Percentiles rank a stretch among this genome's conserved stretches.
Conservation (phyloP, 192 early-diverging fungal species). For the Thamnidium elegans region DNA sequence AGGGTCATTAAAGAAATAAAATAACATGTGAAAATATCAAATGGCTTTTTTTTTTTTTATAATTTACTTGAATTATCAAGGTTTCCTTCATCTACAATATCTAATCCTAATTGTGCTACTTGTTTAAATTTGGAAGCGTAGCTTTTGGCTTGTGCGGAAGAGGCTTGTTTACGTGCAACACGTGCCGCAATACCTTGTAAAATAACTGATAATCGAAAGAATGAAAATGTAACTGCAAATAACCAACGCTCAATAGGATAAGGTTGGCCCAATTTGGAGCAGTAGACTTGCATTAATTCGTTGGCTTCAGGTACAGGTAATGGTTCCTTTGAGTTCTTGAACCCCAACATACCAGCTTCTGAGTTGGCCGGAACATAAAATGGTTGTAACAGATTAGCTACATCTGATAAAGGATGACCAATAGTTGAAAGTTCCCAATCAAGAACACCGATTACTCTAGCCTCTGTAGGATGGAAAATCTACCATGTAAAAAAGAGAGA, state of each 20-base stretch:
- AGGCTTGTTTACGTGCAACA: conserved; percentile 82
- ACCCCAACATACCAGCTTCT: conserved; percentile 32
- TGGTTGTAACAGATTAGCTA: conserved; percentile 80
- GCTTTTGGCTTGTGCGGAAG: conserved; percentile 57
- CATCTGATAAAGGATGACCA: conserved; percentile 87
- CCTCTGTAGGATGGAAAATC: conserved; percentile 74
- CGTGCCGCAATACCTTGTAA: conserved; percentile 89
- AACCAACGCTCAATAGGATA: conserved; percentile 80
- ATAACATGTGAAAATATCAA: neutral
- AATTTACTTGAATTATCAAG: conserved; percentile 8
- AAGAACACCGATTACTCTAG: conserved; percentile 79
- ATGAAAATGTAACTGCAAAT: conserved; percentile 82
- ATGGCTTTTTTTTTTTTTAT: neutral
- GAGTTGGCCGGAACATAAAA: conserved; percentile 39
- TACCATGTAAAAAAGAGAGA: too few relatives aligned
- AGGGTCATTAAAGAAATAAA: conserved; percentile 24
- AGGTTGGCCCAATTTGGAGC: conserved; percentile 48
- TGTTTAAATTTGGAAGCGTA: conserved; percentile 47
- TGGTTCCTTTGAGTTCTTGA: conserved; percentile 36
- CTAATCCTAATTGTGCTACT: conserved; percentile 51
- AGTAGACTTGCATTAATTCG: conserved; percentile 72
- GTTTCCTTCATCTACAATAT: conserved; percentile 58
- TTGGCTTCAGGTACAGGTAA: conserved; percentile 64
- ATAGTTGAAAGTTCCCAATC: conserved; percentile 94
- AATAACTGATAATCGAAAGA: conserved; percentile 86